Base-by-base conservation (phyloP, 2,329 filamentous ascomycete species). In the Neodidymelliopsis sp. region DNA sequence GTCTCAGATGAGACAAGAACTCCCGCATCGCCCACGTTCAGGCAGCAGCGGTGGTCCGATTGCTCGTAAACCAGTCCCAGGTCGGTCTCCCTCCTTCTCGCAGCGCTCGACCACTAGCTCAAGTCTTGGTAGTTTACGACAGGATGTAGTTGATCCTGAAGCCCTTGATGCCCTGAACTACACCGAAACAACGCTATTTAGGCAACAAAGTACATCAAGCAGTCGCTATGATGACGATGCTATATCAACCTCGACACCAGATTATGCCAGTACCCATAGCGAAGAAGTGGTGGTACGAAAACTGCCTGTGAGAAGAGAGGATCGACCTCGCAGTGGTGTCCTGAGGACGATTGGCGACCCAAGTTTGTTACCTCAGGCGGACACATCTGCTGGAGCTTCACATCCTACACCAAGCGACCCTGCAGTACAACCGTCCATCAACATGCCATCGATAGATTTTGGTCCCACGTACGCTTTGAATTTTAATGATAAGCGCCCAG, bases 371-470 rank as follows among this genome's bases (percentile, higher is more conserved):
- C 51, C 57, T 49, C 75, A 71, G 30, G 71, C 74, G 25, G 75
- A 77, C 22, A 63, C 47, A 22, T 15, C 35, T 27, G 29, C 30
- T 18, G 47, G 47, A 40, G 47, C 47, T 3, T 29, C 40, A 2
- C 47, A 36, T 10, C 29, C 35, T 13, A 45, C 40, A n/a, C 15
- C 45, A 5, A n/a, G n/a, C n/a, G 47, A 45, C 16, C 40, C 40
- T 4, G 45, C n/a, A 28, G 12, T 24, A 4, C 43, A 31, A 13
- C 25, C 59, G 11, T 78, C 82, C 9, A 30, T 19, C 18, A 80
- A 84, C 47, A 85, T 96, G 52, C 90, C 90, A 1, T 75, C 81
- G 4, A 83, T 96, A 54, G 87, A 97, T 70, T 97, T 97, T 73
- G 93, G 93, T 0, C 90, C 87, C 5, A 96, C 92, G 0, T 76